Evolutionary conservation across 2,329 filamentous ascomycete genomes (phyloP), one percentile per base, ranked within the genome.

Genomic region (Hypocrella siamensis): DNA sequence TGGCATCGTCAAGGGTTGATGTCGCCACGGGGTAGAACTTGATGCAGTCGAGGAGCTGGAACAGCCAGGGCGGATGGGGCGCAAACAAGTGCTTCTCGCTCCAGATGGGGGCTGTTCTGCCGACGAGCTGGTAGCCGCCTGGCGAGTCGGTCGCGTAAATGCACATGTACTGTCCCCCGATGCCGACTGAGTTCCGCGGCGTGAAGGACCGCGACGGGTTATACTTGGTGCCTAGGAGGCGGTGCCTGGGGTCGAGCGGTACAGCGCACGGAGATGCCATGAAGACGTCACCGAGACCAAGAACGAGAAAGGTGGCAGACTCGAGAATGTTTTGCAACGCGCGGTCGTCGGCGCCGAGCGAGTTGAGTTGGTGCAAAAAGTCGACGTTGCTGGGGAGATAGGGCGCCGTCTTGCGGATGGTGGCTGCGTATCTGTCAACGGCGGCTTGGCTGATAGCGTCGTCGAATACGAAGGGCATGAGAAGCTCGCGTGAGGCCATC

Each of bases 301-400:
- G 38, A 3, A 57, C 51, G 3, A 58, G 42, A 10, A 54, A 58
- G 0, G 42, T 42, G 1, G 49, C 47, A 1, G 60, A 54, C 4
- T 38, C 26, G 3, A 44, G 41, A 8, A 57, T 39, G 2, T 46
- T 41, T 2, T 43, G n/a, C n/a, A n/a, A n/a, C n/a, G n/a, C n/a
- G n/a, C n/a, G n/a, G n/a, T n/a, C n/a, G n/a, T n/a, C n/a, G n/a
- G n/a, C n/a, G n/a, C n/a, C 38, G 12, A 55, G 37, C 0, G 46
- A 51, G 35, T 57, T 57, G 9, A 56, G 40, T 27, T 42, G 37
- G 31, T 52, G 45, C 3, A 61, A 38, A 34, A 77, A 79, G 1
- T 65, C 57, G 26, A 75, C 56, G 33, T 76, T 76, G 40, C 70
- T 67, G 0, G 74, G 74, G 0, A 78, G 56, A 43, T 74, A 79